Base-by-base conservation (phyloP, 2,329 filamentous ascomycete species). In the Epichloe hybrida region DNA sequence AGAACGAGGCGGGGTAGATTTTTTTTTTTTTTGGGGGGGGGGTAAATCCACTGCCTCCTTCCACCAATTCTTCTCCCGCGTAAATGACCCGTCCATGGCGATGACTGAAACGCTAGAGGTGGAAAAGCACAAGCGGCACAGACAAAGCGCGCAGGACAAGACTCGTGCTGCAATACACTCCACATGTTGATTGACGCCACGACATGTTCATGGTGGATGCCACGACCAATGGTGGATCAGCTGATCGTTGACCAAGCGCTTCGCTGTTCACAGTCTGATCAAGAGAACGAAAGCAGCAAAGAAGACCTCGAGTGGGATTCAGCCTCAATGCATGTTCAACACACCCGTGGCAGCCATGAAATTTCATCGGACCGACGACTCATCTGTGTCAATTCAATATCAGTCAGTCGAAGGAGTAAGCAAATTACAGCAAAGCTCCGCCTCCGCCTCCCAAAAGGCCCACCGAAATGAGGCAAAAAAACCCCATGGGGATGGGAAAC, bases 11-110 rank as follows among this genome's bases (percentile, higher is more conserved):
- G 17, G 17, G 17, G 17, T 17, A 17, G 17, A 17, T 17, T 17
- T 17, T 17, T 17, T 17, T 17, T 81, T 17, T 17, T 17, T 17
- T 17, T 17, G 17, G 17, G 17, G 17, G 17, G 17, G 77, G 58
- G 17, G 17, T 80, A 21, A 21, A 50, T 80, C 69, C 3, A 75
- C 69, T 46, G 68, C 70, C 57, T 79, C 72, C 61, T 79, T 79
- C 76, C 76, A 80, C 76, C 76, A 80, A 50, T 56, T 47, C 48
- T 55, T 59, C 23, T 56, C 56, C 13, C 54, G 56, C 5, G 45
- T 31, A 15, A 48, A 17, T 48, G 51, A 60, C 53, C 53, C 11
- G 61, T 59, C 21, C 21, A 21, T 21, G 21, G 21, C 4, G 21
- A 21, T 21, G 3, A 21, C 21, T 21, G 21, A 21, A 20, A 17